phyloP scores from a whole-genome alignment of 345 rosid species.

The Alliaria petiolata region DNA sequence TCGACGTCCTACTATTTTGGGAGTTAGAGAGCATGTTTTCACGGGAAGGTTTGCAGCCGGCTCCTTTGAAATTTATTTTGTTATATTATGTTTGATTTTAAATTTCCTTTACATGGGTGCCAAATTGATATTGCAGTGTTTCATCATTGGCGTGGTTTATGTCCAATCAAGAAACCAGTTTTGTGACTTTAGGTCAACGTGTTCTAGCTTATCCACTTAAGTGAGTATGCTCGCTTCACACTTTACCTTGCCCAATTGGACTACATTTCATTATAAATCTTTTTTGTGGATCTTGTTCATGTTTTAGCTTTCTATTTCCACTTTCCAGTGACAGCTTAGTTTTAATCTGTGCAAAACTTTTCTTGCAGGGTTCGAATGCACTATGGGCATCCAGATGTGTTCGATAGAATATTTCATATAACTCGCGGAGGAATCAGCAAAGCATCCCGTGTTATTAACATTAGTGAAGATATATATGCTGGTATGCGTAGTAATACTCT shows the following conservation, averaged over 20 bases:
- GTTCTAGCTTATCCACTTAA: constrained; percentile 88
- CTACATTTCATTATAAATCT: background rate
- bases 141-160: constrained; percentile 98
- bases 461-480: constrained; percentile 97
- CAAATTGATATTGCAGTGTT: constrained; percentile 63
- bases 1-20: constrained; percentile 93
- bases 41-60: constrained; percentile 75
- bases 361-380: constrained; percentile 96
- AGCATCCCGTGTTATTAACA: constrained; percentile 95
- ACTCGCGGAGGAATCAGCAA: constrained; percentile 99
- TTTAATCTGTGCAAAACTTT: constrained; percentile 23
- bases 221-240: constrained; percentile 46
- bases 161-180: constrained; percentile 99
- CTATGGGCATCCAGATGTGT: constrained; percentile 99
- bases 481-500: constrained; percentile 43
- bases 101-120: constrained; percentile 23
- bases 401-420: constrained; percentile 90
- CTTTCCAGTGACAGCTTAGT: constrained; percentile 3
- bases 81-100: background rate
- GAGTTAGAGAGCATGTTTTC: constrained; percentile 92
- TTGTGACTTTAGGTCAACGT: constrained; percentile 95
- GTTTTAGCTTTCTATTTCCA: background rate
- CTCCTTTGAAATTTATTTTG: background rate
- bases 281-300: constrained; percentile 1
- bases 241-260: background rate